Evolutionary conservation across 1,284 basidiomycete species (phyloP), one percentile per base, ranked within the genome.

Genomic region (Cutaneotrichosporon curvatum): DNA sequence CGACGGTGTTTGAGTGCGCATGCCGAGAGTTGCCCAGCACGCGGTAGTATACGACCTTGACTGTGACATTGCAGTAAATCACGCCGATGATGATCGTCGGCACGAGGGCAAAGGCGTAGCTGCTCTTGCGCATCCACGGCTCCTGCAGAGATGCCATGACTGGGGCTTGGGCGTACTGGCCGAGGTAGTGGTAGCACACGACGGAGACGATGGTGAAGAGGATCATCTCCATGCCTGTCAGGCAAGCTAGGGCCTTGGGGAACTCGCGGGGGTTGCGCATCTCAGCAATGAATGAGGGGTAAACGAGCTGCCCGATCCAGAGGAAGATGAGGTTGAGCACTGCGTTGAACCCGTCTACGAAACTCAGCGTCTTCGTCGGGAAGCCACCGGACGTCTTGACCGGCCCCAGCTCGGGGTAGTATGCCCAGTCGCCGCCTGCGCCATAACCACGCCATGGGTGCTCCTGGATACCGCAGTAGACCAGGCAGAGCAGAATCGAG

Each of bases 121-220:
- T 45, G 72, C 70, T 68, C 73, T 81, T 57, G 76, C 65, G 57
- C 76, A 77, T 60, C 78, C 74, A 55, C 71, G 76, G 20, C 25
- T 60, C 51, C 15, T 50, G 53, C 19, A 68, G 55, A 2, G 66
- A 68, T n/a, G 61, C 65, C 41, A 66, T 62, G 39, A 58, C 73
- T 59, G 68, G 71, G 36, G 64, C 69, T 40, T 62, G 62, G 6
- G 67, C 53, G 52, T 68, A 68, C 42, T 69, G 63, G 5, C 68
- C 70, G 16, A 63, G 50, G 57, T 61, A 68, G 44, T 61, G 73
- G 61, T 83, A 84, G 37, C 81, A 78, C 23, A 84, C 72, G 3
- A 79, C 77, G 12, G 81, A 81, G 37, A 77, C 78, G 37, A 82
- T 63, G 4, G 76, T 76, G 71, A 82, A 84, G 7, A 81, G 71